Percentiles rank a stretch among this genome's conserved stretches.
These are phyloP conservation scores for Coriaria nepalensis DNA, from an alignment of 306 rosid genomes.

Conservation along the genomic window DNA sequence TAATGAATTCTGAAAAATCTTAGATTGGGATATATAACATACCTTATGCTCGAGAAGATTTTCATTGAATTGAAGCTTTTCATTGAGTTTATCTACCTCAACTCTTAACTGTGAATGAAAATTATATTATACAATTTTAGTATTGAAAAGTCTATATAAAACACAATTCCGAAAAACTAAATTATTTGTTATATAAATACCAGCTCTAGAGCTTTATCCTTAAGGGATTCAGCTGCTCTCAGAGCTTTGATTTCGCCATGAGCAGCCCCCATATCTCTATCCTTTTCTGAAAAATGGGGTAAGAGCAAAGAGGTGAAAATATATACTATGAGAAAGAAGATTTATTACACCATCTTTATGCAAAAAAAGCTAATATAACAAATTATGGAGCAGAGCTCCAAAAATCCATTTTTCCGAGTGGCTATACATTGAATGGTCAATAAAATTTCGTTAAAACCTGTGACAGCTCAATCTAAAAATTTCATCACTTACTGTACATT, in stretches of 20 bases:
- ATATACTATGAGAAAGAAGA: not conserved
- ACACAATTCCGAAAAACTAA: too few species aligned
- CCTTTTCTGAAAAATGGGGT: constrained; percentile 39
- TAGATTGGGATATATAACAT: not conserved
- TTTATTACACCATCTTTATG: not conserved
- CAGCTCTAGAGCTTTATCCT: constrained; percentile 77
- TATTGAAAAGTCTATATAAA: not conserved
- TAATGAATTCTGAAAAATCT: not conserved
- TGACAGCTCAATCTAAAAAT: too few species aligned
- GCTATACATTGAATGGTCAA: too few species aligned
- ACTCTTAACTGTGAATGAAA: constrained; percentile 42
- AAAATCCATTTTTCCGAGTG: too few species aligned
- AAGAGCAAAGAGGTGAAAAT: not conserved
- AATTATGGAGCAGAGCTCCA: too few species aligned
- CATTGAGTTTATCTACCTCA: constrained; percentile 37
- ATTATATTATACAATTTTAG: not conserved
- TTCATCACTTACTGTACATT: too few species aligned
- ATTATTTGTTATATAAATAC: constrained; percentile 12
- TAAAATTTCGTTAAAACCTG: too few species aligned
- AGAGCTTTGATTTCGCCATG: constrained; percentile 66
- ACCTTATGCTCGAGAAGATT: constrained; percentile 71
- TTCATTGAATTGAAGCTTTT: constrained; percentile 34
- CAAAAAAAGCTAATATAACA: not conserved
- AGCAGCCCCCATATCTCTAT: constrained; percentile 35
- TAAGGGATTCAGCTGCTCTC: constrained; percentile 51